Evolutionary conservation across 768 basidiomycete genomes (phyloP), one percentile per base, ranked within the genome.

Genomic region (Boletus subparvulus): DNA sequence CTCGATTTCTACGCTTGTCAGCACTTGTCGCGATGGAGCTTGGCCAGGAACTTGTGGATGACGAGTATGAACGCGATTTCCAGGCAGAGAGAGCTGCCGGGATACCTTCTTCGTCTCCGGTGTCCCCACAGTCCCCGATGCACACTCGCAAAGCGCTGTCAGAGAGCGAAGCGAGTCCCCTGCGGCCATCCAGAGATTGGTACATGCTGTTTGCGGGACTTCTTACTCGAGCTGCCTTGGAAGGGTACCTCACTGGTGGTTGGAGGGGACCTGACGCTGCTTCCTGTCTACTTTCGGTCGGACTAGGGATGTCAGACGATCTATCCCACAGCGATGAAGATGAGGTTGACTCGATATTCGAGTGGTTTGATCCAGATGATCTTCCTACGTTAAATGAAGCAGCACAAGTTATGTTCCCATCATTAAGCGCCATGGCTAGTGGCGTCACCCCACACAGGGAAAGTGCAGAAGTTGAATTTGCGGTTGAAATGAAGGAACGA

Each of bases 191-290:
- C 28, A 74, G 81, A 26, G 84, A 85, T 60, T 94, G 92, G 92
- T 94, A 92, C 70, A 78, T 87, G 73, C 78, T 95, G 13, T 77
- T 93, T 16, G 83, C 83, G 0, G 86, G 88, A 2, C 74, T 95
- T 24, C 75, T 92, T 30, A 91, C 91, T 6, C 82, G 92, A n/a
- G 90, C 90, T 0, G 88, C 85, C 19, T 72, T 94, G 50, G 91
- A 95, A 65, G 92, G 92, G 0, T 94, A 94, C 66, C 77, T 94
- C 44, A 85, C 84, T 2, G 87, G 84, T 11, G 87, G 88, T 0
- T 95, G 92, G 92, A 80, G 78, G 30, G 91, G 92, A 1, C 73
- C 81, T 1, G 81, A 84, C 39, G 84, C 86, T 6, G 79, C 85
- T 11, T 86, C 90, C 63, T 83, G 87, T 56, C 71, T 94, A 53